Evolutionary conservation across 2,329 filamentous ascomycete genomes (phyloP), one percentile per base, ranked within the genome.

Genomic region (Aspergillus spinulosporus): DNA sequence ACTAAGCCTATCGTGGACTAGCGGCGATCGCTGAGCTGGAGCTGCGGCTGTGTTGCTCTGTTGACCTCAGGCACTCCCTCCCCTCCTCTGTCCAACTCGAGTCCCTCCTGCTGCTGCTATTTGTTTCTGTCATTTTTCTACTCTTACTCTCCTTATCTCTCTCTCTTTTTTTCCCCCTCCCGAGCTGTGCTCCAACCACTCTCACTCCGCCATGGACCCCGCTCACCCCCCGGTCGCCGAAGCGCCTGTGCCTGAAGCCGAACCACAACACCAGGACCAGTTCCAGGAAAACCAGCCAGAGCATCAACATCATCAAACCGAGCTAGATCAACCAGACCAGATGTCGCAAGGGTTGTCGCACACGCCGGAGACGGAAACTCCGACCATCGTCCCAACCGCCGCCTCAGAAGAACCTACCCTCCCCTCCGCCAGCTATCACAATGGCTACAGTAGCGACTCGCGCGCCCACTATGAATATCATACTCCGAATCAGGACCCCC

Each of bases 401-500:
- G 65, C 71, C 42, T 69, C 74, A 54, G 77, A 78, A 51, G 73
- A 78, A 60, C 61, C 67, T 21, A 61, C 62, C 47, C 55, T 58
- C 61, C 59, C 57, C 49, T 59, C 57, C 47, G 59, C 55, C 44
- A 57, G 49, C 50, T 67, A 64, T 39, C 64, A 66, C 57, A 62
- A 67, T 55, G 76, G 71, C 49, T 75, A 75, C 59, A 74, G 71
- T 57, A 77, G 78, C 67, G 73, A 78, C 62, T 75, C 76, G 15
- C 69, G 68, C 50, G 77, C 80, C 12, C 81, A 83, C 52, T 80
- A 80, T 64, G 68, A 70, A 40, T 68, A 67, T 50, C 62, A 68
- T 54, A 64, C 66, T 15, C 66, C 69, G 7, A 60, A 62, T 15
- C 70, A 70, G 44, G 75, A 77, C 57, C 70, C 76, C 65, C 66